Percentiles rank a stretch among this genome's conserved stretches.
phyloP scores from a whole-genome alignment of 164 flowering plant species.

The Annona squamosa region DNA sequence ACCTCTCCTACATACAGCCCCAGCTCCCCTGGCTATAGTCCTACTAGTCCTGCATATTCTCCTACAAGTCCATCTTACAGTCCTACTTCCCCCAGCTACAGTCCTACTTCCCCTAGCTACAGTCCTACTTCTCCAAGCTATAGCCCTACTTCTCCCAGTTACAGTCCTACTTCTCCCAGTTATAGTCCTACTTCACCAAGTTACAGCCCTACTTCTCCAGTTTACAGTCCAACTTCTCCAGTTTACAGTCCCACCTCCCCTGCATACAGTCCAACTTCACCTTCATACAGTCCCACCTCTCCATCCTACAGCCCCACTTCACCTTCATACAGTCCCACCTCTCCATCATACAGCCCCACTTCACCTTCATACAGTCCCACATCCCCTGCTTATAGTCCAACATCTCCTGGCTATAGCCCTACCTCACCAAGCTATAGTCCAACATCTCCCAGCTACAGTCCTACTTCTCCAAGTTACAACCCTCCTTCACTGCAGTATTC shows the following conservation, averaged over 20 bases:
- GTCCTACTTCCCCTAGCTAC: slow-evolving; percentile 76
- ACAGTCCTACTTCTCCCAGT: slow-evolving; percentile 83
- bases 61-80: slow-evolving; percentile 86
- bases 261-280: slow-evolving; percentile 88
- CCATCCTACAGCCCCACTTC: slow-evolving; percentile 95
- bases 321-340: slow-evolving; percentile 88
- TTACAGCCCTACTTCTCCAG: slow-evolving; percentile 87
- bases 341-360: slow-evolving; percentile 85
- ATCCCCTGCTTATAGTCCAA: slow-evolving; percentile 78
- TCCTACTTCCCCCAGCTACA: slow-evolving; percentile 68
- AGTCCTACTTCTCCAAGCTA: slow-evolving; percentile 81
- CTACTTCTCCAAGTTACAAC: slow-evolving; percentile 8
- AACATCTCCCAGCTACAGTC: slow-evolving; percentile 43
- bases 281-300: slow-evolving; percentile 87
- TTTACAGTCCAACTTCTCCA: slow-evolving; percentile 87
- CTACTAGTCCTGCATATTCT: slow-evolving; percentile 81
- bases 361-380: slow-evolving; percentile 87
- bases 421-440: slow-evolving; percentile 82
- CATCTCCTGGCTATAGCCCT: slow-evolving; percentile 75
- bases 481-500: slow-evolving; percentile 73
- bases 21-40: slow-evolving; percentile 85
- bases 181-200: slow-evolving; percentile 86
- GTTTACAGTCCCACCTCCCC: slow-evolving; percentile 90
- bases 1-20: slow-evolving; percentile 89
- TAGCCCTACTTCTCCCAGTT: slow-evolving; percentile 78